These are phyloP conservation scores for Tricladium varicosporioides DNA, from an alignment of 2,329 filamentous ascomycete genomes.

Conservation along the genomic window DNA sequence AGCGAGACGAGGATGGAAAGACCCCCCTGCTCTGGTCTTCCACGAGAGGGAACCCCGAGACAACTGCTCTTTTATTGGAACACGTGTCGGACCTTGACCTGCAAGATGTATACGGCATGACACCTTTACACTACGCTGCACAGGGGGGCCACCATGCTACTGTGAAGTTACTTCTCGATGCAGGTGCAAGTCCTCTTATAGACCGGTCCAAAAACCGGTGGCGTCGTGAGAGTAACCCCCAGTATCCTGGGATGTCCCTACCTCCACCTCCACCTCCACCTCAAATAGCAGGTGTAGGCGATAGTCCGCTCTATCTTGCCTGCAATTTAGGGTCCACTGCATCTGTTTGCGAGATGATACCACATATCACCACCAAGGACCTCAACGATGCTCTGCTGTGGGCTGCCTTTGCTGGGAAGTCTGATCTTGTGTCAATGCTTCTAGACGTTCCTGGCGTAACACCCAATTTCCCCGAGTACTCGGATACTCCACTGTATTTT, in stretches of 20 bases:
- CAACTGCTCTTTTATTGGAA: conserved; percentile 11
- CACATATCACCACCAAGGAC: conserved; percentile 8
- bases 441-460: conserved; percentile 5
- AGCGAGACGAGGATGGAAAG: not conserved
- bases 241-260: not conserved
- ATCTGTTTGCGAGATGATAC: conserved; percentile 15
- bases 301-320: conserved; percentile 34
- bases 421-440: conserved; percentile 5
- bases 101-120: conserved; percentile 27
- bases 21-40: conserved; percentile 28
- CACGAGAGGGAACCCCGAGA: conserved; percentile 9
- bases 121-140: conserved; percentile 37
- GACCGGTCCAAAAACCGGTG: conserved; percentile 23
- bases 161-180: conserved; percentile 33
- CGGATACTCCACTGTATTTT: conserved; percentile 27
- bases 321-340: conserved; percentile 27
- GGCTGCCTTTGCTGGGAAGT: conserved; percentile 9
- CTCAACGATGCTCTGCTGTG: conserved; percentile 13
- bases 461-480: not conserved
- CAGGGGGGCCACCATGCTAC: conserved; percentile 29
- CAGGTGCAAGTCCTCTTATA: conserved; percentile 36
- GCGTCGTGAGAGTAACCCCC: conserved; percentile 6
- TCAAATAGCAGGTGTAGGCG: conserved; percentile 11
- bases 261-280: not conserved
- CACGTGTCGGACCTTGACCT: conserved; percentile 16